phyloP scores from a whole-genome alignment of 2,329 filamentous ascomycete genomes.

The Leptographium procerum region DNA sequence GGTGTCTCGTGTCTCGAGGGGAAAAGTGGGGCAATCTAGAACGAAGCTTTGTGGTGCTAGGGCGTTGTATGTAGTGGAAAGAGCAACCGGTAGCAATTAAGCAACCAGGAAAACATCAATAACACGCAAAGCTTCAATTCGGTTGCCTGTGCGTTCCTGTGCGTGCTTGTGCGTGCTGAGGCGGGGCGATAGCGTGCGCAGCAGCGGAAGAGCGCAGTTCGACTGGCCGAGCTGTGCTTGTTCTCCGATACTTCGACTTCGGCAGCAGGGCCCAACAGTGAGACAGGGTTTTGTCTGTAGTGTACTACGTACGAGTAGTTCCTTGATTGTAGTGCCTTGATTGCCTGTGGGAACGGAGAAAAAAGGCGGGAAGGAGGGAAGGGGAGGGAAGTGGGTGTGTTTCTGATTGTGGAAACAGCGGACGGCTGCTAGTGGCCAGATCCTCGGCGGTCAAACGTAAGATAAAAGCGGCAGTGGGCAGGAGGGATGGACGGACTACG shows the following conservation, averaged over 20 bases:
- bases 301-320: neutral
- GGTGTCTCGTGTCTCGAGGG: neutral
- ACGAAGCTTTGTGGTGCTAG: neutral
- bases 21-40: neutral
- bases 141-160: neutral
- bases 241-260: neutral
- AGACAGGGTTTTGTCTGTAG: neutral
- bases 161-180: neutral
- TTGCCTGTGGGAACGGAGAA: neutral
- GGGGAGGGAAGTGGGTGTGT: neutral
- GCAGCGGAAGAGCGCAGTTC: neutral
- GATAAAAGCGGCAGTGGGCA: neutral
- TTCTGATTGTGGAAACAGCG: neutral
- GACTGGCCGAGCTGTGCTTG: neutral
- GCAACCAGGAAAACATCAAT: neutral
- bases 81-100: neutral
- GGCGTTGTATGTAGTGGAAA: neutral
- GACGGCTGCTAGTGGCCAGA: neutral
- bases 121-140: neutral
- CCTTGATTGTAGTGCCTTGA: neutral
- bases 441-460: neutral
- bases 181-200: neutral
- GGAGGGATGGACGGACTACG: neutral
- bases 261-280: neutral
- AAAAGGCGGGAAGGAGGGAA: neutral